Conservation (phyloP, 306 rosid genomes). For the Prunus salicina region DNA sequence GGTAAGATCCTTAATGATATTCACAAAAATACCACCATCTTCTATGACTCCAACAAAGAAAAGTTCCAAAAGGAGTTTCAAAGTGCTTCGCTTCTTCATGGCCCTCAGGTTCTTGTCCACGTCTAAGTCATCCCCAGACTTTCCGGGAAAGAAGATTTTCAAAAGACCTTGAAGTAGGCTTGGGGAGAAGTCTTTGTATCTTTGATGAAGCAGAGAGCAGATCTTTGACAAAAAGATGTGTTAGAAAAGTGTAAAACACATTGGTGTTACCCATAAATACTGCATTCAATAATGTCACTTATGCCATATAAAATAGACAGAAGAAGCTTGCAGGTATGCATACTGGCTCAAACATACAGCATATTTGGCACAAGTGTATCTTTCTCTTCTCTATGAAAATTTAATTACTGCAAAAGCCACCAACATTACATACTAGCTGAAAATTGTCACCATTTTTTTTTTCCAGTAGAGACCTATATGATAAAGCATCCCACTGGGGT, state of each 20-base stretch:
- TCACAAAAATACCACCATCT: slow-evolving; percentile 72
- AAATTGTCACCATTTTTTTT: not conserved
- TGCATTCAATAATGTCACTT: not conserved
- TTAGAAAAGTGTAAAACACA: slow-evolving; percentile 3
- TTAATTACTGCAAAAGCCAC: not conserved
- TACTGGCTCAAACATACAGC: not conserved
- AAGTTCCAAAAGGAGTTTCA: slow-evolving; percentile 89
- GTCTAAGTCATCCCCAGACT: slow-evolving; percentile 78
- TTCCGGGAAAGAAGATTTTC: slow-evolving; percentile 89
- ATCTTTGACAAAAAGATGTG: slow-evolving; percentile 47
- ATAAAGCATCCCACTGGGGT: not conserved
- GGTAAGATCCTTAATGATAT: slow-evolving; percentile 85
- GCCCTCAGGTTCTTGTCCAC: slow-evolving; percentile 84
- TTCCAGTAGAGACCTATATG: not conserved
- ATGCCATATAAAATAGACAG: not conserved
- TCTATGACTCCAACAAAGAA: slow-evolving; percentile 94
- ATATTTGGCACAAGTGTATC: not conserved
- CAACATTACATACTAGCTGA: not conserved
- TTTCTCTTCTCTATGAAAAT: not conserved
- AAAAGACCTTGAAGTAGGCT: slow-evolving; percentile 88
- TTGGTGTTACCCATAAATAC: not conserved
- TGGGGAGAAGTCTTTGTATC: slow-evolving; percentile 94
- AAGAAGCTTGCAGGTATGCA: not conserved
- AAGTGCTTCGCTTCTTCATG: slow-evolving; percentile 92
- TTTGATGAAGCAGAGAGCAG: slow-evolving; percentile 97